These are phyloP conservation scores for Aquanectria penicillioides DNA, from an alignment of 2,329 filamentous ascomycete genomes.

Conservation along the genomic window DNA sequence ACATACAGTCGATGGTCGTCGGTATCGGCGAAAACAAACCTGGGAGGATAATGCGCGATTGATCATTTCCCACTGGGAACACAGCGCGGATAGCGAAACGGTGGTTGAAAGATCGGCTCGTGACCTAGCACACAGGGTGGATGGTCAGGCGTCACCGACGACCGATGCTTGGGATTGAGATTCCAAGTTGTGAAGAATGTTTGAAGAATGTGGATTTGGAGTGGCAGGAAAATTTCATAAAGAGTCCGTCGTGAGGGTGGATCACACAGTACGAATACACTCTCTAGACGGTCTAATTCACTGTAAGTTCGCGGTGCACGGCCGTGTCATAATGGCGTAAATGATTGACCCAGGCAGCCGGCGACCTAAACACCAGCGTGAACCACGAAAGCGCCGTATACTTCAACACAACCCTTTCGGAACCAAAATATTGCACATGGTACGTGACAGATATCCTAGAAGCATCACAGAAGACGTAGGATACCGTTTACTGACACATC, in stretches of 20 bases:
- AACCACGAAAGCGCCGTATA: slow-evolving; percentile 7
- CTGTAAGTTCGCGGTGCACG: slow-evolving; percentile 22
- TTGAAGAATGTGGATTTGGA: not conserved
- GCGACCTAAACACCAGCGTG: slow-evolving; percentile 35
- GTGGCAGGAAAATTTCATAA: slow-evolving; percentile 25
- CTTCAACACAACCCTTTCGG: not conserved
- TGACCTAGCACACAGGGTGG: too few relatives aligned
- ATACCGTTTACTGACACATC: slow-evolving; percentile 1
- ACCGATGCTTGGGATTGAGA: too few relatives aligned
- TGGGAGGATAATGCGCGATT: slow-evolving; percentile 18
- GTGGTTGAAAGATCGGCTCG: not conserved
- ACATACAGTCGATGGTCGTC: too few relatives aligned
- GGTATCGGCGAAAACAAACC: slow-evolving; percentile 31
- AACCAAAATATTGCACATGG: not conserved
- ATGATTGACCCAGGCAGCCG: slow-evolving; percentile 11
- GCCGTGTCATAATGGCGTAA: slow-evolving; percentile 1
- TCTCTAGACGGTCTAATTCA: not conserved
- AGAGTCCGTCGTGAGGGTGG: slow-evolving; percentile 9
- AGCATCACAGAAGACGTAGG: not conserved
- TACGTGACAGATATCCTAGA: not conserved
- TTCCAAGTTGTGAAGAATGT: slow-evolving; percentile 13
- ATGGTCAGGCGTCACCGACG: too few relatives aligned
- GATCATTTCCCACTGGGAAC: slow-evolving; percentile 17
- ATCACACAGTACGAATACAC: slow-evolving; percentile 25
- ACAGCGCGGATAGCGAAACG: slow-evolving; percentile 13